phyloP scores from a whole-genome alignment of 495 filamentous ascomycete genomes.

The Bryoglossum gracile region DNA sequence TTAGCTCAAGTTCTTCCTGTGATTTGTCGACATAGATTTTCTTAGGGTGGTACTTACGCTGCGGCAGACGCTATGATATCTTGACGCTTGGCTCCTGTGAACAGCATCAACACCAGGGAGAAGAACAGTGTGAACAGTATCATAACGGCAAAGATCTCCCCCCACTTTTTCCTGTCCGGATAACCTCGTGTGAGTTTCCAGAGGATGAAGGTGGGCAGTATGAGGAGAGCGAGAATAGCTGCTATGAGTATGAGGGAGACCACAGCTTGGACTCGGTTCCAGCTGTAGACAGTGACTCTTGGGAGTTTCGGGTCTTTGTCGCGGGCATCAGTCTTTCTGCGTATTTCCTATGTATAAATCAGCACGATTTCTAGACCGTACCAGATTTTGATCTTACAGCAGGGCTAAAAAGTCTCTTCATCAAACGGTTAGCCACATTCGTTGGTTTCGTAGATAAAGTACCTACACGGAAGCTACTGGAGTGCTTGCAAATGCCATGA shows the following conservation, averaged over 20 bases:
- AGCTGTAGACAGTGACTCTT: background rate
- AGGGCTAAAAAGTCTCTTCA: too few relatives aligned
- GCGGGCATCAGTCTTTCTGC: background rate
- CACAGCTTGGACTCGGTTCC: background rate
- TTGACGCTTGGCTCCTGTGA: background rate
- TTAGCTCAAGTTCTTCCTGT: background rate
- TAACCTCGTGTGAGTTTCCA: background rate
- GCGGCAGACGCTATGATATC: background rate
- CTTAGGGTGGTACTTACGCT: too few relatives aligned
- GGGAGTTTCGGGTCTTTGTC: background rate
- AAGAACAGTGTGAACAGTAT: background rate
- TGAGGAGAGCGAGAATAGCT: background rate
- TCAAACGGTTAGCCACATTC: too few relatives aligned
- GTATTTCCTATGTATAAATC: background rate
- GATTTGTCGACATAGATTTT: too few relatives aligned
- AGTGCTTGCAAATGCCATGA: background rate
- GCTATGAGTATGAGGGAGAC: background rate
- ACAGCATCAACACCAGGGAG: background rate
- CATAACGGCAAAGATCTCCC: background rate
- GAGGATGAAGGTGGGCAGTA: background rate
- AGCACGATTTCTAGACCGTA: too few relatives aligned
- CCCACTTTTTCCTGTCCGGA: too few relatives aligned
- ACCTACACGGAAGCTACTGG: background rate
- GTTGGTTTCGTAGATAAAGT: too few relatives aligned
- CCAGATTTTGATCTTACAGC: too few relatives aligned